Percentiles rank a stretch among this genome's conserved stretches.
phyloP scores from a whole-genome alignment of 2,329 filamentous ascomycete species.

The Cadophora luteo-olivacea region DNA sequence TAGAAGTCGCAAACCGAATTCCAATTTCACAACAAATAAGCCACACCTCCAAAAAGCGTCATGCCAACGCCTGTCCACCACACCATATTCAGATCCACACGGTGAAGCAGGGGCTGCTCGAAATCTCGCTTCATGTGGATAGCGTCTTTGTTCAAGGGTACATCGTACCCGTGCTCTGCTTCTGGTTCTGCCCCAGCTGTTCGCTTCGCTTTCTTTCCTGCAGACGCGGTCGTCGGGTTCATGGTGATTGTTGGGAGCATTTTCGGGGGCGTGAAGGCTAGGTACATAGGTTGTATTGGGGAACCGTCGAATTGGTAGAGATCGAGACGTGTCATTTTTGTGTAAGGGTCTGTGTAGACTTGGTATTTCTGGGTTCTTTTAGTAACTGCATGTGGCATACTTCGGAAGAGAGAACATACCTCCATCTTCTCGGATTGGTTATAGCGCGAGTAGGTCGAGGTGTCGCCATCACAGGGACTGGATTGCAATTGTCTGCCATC shows the following conservation, averaged over 20 bases:
- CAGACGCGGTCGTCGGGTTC: constrained; percentile 56
- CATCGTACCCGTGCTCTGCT: constrained; percentile 46
- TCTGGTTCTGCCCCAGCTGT: constrained; percentile 37
- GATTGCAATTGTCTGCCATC: constrained; percentile 74
- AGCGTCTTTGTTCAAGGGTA: constrained; percentile 46
- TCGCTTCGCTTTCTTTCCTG: constrained; percentile 47
- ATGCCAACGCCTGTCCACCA: constrained; percentile 46
- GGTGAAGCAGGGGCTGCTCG: constrained; percentile 32
- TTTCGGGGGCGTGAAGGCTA: constrained; percentile 65
- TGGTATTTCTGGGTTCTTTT: constrained; percentile 45
- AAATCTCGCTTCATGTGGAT: constrained; percentile 40
- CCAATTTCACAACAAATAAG: constrained; percentile 42
- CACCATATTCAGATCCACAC: constrained; percentile 41
- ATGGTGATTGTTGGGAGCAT: constrained; percentile 75
- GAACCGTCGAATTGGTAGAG: constrained; percentile 68
- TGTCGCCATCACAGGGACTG: constrained; percentile 62
- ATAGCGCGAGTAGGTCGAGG: constrained; percentile 67
- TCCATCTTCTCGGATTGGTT: constrained; percentile 68
- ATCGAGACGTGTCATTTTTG: constrained; percentile 67
- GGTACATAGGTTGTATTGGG: constrained; percentile 72
- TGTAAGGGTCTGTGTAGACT: constrained; percentile 62
- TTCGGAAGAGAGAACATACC: constrained; percentile 49
- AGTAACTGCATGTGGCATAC: constrained; percentile 5
- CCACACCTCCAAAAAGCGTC: constrained; percentile 44
- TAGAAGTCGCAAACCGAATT: not conserved